Evolutionary conservation across 306 rosid species (phyloP), one percentile per base, ranked within the genome.

Genomic region (Sechiopsis laciniata): DNA sequence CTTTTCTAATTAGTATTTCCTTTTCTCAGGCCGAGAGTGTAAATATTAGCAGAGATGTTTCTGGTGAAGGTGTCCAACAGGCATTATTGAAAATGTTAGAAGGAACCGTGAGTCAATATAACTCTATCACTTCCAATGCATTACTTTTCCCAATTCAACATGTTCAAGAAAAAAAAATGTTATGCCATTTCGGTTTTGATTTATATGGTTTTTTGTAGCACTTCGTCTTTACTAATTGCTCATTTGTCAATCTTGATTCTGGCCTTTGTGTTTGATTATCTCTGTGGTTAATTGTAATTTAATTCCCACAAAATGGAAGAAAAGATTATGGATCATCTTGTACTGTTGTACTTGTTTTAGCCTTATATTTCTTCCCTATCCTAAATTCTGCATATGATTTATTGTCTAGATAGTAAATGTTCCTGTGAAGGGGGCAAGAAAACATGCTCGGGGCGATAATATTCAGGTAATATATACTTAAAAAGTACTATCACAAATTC

Each of bases 51-150:
- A 88, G 98, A 77, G 98, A 90, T 82, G 98, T 93, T 79, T 93
- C 98, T 42, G 98, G 98, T 5, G 98, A 93, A 84, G 98, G 97
- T 55, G 97, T 90, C 83, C 98, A 93, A 80, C 98, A 93, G 87
- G 98, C 98, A 74, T 77, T 93, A 77, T 80, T 93, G 75, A 93
- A 93, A 86, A 93, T 93, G 97, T 91, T 93, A 8, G 98, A 93
- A 86, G 98, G 96, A 93, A 93, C 97, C 57, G 98, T 90, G 83
- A 93, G 98, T 85, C 69, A 58, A 69, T 65, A 15, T 16, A 69
- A 50, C 20, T 69, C 51, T 24, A 24, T 21, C 37, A 21, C 56
- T 68, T 68, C 13, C 73, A 46, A 22, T 50, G 74, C 74, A 69
- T 50, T 69, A 50, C 37, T 48, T 7, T 67, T 53, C 14, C 73